Percentiles rank a stretch among this genome's conserved stretches.
phyloP scores from a whole-genome alignment of 148 eudicot genomes.

The Fallopia convolvulus region DNA sequence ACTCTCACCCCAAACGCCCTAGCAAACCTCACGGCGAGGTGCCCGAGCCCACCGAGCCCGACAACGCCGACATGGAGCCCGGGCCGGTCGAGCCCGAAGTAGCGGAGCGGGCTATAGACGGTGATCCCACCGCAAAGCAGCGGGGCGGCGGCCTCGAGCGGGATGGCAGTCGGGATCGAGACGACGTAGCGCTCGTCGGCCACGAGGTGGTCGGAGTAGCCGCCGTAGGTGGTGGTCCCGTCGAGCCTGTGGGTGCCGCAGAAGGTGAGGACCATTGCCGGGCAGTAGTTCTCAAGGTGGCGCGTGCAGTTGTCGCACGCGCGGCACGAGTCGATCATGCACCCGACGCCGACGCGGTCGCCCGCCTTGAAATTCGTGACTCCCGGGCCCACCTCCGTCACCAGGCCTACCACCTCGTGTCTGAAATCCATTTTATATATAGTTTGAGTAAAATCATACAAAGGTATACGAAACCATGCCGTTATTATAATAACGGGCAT shows the following conservation, averaged over 20 bases:
- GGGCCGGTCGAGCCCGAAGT: slow-evolving; percentile 35
- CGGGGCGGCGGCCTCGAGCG: slow-evolving; percentile 84
- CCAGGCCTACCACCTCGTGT: slow-evolving; percentile 80
- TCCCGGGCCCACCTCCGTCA: slow-evolving; percentile 60
- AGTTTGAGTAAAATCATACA: neutral
- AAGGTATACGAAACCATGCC: too few species aligned
- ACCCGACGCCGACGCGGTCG: slow-evolving; percentile 85
- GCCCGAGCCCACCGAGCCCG: slow-evolving; percentile 87
- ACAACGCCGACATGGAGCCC: slow-evolving; percentile 58
- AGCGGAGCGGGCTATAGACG: slow-evolving; percentile 60
- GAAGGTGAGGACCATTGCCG: slow-evolving; percentile 57
- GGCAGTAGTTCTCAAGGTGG: slow-evolving; percentile 77
- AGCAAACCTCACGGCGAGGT: slow-evolving; percentile 71
- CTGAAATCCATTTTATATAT: slow-evolving; percentile 17
- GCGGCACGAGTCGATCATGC: slow-evolving; percentile 75
- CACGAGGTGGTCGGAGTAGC: slow-evolving; percentile 66
- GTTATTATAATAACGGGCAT: too few species aligned
- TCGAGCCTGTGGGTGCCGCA: slow-evolving; percentile 78
- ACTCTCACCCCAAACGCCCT: slow-evolving; percentile 84
- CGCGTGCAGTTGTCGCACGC: slow-evolving; percentile 58
- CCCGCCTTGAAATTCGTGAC: slow-evolving; percentile 69
- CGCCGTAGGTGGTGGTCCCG: slow-evolving; percentile 88
- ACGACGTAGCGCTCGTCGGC: slow-evolving; percentile 85
- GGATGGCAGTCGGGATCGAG: slow-evolving; percentile 47
- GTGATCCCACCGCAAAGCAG: slow-evolving; percentile 85